Base-by-base conservation (phyloP, 352 stramenopile species). In the Phytopythium cucurbitacearum region DNA sequence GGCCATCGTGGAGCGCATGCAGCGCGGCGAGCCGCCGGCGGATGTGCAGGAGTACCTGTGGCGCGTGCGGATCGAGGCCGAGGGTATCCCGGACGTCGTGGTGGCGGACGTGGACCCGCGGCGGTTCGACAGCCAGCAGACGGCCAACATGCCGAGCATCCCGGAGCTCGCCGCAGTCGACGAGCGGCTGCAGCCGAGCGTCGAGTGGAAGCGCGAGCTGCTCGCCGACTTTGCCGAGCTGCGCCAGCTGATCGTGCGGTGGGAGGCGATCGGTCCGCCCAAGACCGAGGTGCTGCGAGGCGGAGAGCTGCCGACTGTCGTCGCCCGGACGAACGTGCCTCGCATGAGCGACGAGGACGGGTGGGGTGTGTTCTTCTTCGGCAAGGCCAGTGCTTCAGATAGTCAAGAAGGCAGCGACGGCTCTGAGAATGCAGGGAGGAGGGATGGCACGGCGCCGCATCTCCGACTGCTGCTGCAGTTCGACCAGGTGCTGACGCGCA, bases 31-130 rank as follows among this genome's bases (percentile, higher is more conserved):
- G 1, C 84, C 84, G 1, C 84, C 84, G 0, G 66, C 73, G 21
- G 73, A 92, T 52, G 84, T 89, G 4, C 80, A 94, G 56, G 84
- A 94, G 64, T 94, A 94, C 62, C 62, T 94, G 6, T 94, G 84
- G 84, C 74, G 84, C 28, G 84, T 94, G 48, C 76, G 84, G 11
- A 60, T 89, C 21, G 84, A 94, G 64, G 84, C 81, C 12, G 77
- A 90, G 49, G 71, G 64, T 33, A 87, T 94, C 51, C 81, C 84
- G 9, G 74, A 92, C 54, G 71, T 94, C 45, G 81, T 91, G 34
- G 83, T 91, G 46, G 76, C 67, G 41, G 65, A 82, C 58, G 62
- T 94, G n/a, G 73, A 91, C 40, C 73, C 76, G 35, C 62, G 80
- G 15, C 68, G 76, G 40, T 91, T 84, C 41, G 77, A 92, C 57